These are phyloP conservation scores for Neurospora sp. DNA, from an alignment of 2,329 filamentous ascomycete genomes.

Conservation along the genomic window DNA sequence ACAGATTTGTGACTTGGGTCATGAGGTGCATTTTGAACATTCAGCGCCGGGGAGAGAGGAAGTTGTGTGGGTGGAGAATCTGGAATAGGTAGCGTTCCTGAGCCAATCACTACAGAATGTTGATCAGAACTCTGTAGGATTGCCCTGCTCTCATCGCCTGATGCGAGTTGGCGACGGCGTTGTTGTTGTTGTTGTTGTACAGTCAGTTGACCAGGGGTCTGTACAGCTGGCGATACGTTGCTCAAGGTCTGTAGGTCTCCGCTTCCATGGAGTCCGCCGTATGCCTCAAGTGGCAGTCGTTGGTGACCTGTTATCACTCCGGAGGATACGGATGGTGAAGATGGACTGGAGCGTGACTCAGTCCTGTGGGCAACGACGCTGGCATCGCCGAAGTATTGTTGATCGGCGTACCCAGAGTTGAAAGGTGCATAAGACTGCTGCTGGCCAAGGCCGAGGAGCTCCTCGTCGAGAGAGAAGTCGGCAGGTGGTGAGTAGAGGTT, in stretches of 20 bases:
- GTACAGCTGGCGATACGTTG: neutral
- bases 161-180: neutral
- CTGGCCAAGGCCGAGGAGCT: constrained; percentile 13
- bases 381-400: neutral
- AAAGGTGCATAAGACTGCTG: constrained; percentile 3
- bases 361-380: constrained; percentile 1
- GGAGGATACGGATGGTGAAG: neutral
- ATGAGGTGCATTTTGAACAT: neutral
- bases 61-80: neutral
- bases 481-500: constrained; percentile 43
- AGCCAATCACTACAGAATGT: neutral
- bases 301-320: neutral
- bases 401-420: neutral
- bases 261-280: neutral
- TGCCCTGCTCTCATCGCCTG: neutral
- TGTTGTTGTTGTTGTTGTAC: neutral
- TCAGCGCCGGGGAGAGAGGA: neutral
- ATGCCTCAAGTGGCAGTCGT: neutral
- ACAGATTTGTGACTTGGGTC: neutral
- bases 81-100: neutral
- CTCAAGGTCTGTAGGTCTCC: neutral
- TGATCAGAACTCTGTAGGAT: neutral
- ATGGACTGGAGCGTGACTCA: constrained; percentile 4
- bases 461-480: constrained; percentile 39
- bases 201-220: neutral